phyloP scores from a whole-genome alignment of 495 filamentous ascomycete genomes.

The Hypoxylon intermedium region DNA sequence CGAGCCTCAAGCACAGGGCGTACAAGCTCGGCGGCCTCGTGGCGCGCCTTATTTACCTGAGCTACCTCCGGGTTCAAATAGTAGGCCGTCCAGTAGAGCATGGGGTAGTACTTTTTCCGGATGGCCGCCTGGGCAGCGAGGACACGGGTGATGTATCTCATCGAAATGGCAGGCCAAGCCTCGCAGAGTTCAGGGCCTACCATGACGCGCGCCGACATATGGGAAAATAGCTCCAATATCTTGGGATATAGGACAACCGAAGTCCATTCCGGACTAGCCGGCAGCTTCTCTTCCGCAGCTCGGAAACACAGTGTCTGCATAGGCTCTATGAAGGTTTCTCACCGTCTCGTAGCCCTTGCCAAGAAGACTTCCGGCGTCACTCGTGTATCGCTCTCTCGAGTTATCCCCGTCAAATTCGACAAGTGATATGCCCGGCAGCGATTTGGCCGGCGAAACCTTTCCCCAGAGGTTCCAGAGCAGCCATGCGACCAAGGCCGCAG shows the following conservation, averaged over 20 bases:
- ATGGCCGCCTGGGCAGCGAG: constrained; percentile 9
- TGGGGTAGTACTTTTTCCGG: constrained; percentile 8
- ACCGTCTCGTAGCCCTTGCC: constrained; percentile 11
- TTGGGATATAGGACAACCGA: constrained; percentile 17
- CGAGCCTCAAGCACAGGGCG: constrained; percentile 11
- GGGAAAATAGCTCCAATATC: constrained; percentile 18
- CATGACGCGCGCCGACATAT: constrained; percentile 16
- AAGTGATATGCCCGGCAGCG: constrained; percentile 12
- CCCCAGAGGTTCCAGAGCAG: constrained; percentile 9
- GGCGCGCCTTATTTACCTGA: constrained; percentile 7
- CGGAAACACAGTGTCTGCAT: constrained; percentile 14
- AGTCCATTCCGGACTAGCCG: constrained; percentile 10
- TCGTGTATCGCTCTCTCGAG: constrained; percentile 4
- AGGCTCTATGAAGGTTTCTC: constrained; percentile 8
- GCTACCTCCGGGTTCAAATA: constrained; percentile 13
- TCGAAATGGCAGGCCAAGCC: constrained; percentile 16
- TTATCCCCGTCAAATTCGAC: constrained; percentile 14
- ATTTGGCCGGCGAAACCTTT: constrained; percentile 9
- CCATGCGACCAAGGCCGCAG: constrained; percentile 1
- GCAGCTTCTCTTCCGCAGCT: constrained; percentile 7
- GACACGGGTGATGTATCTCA: constrained; percentile 11
- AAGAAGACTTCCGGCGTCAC: constrained; percentile 6
- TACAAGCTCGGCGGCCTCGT: constrained; percentile 7
- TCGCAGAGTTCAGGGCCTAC: constrained; percentile 7
- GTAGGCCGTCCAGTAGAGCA: constrained; percentile 12